Evolutionary conservation across 306 rosid species (phyloP).

Genomic region (Abrus pulchellus): DNA sequence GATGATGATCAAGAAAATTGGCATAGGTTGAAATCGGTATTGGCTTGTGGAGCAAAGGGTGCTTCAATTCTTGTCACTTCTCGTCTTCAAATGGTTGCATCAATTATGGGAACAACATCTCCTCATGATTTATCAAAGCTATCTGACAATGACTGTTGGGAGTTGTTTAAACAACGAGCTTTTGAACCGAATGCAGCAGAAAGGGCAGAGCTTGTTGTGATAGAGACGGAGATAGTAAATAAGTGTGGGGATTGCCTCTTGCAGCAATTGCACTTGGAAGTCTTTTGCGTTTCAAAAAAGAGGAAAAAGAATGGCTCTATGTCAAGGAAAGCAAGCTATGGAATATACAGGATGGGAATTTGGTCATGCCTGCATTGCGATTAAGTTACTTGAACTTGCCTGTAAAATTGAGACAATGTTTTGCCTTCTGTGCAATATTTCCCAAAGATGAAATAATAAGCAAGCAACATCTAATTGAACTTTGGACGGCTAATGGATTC

Average conservation of each 20-base stretch:
- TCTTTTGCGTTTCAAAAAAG: background rate
- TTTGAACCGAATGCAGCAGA: background rate
- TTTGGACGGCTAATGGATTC: conserved; percentile 44
- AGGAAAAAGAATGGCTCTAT: background rate
- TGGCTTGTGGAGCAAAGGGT: background rate
- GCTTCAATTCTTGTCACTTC: background rate
- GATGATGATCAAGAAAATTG: background rate
- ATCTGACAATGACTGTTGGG: background rate
- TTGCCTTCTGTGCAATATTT: conserved; percentile 30
- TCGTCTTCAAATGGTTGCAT: background rate
- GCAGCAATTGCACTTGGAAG: background rate
- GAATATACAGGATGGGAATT: background rate
- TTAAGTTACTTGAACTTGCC: conserved; percentile 33
- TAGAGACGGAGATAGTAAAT: background rate
- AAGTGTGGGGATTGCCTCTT: conserved; percentile 9
- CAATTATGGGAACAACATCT: background rate
- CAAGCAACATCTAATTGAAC: background rate
- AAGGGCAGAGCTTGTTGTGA: background rate
- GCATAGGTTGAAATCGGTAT: background rate
- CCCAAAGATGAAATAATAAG: background rate
- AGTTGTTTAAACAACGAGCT: background rate
- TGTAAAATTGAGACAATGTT: conserved; percentile 22
- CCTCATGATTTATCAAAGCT: background rate
- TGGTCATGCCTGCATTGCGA: background rate
- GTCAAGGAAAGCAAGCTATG: background rate